Evolutionary conservation across 78 protist genomes (phyloP).

Genomic region (Bodo saltans): DNA sequence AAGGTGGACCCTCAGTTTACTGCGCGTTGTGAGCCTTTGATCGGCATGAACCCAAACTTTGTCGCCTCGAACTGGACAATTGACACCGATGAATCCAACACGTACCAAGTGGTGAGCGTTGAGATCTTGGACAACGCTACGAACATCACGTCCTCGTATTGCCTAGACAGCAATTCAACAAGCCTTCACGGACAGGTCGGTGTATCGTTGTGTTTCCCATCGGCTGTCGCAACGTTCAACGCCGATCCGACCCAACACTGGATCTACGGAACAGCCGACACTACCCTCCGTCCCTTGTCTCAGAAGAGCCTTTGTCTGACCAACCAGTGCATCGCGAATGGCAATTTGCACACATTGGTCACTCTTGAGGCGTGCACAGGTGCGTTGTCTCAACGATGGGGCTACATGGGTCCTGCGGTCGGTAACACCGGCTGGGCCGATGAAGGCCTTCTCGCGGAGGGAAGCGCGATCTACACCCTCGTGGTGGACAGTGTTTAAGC

Average conservation of each 20-base stretch:
- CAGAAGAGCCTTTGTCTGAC: neutral
- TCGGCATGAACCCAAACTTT: neutral
- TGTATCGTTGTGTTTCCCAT: neutral
- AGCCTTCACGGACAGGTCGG: neutral
- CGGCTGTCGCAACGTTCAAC: neutral
- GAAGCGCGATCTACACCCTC: neutral
- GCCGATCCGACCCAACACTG: neutral
- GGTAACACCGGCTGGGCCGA: neutral
- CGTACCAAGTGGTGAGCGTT: neutral
- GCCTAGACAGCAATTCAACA: neutral
- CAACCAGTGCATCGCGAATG: neutral
- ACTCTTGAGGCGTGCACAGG: neutral
- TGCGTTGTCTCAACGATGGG: neutral
- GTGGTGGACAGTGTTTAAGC: too few species aligned
- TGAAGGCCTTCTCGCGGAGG: neutral
- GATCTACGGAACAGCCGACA: neutral
- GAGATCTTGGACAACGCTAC: neutral
- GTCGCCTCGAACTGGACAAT: neutral
- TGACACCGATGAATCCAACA: neutral
- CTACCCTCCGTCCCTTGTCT: neutral
- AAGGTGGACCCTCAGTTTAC: neutral
- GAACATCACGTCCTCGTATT: neutral
- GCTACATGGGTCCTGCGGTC: neutral
- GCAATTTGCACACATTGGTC: neutral
- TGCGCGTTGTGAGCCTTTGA: neutral